Evolutionary conservation across 257 asterid genomes (phyloP).

Genomic region (Osmanthus fragrans): DNA sequence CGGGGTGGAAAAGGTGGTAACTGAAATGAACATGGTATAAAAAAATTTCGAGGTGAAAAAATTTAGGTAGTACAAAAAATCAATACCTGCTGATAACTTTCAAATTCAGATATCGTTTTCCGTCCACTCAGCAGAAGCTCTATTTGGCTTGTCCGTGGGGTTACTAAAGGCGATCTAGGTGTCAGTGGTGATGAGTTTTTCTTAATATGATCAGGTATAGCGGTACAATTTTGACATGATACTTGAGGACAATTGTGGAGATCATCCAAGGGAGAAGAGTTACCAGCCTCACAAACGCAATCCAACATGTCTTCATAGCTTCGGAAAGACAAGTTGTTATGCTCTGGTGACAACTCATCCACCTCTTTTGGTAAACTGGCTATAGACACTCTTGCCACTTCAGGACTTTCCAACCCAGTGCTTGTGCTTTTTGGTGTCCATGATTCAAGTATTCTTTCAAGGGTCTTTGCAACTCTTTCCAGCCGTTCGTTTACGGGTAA

Average conservation of each 20-base stretch:
- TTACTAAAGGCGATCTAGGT: constrained; percentile 85
- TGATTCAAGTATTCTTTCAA: constrained; percentile 83
- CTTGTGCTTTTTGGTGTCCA: constrained; percentile 65
- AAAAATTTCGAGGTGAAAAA: constrained; percentile 15
- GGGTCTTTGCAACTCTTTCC: constrained; percentile 79
- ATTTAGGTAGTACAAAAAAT: constrained; percentile 22
- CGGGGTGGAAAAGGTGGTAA: not conserved
- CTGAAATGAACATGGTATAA: constrained; percentile 10
- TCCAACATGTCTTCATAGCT: constrained; percentile 56
- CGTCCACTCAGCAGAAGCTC: constrained; percentile 73
- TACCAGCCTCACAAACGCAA: constrained; percentile 48
- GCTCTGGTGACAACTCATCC: constrained; percentile 52
- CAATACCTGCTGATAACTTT: constrained; percentile 84
- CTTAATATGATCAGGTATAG: constrained; percentile 48
- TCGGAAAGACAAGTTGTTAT: constrained; percentile 39
- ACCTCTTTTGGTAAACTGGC: constrained; percentile 44
- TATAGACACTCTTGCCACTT: constrained; percentile 41
- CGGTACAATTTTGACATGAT: constrained; percentile 40
- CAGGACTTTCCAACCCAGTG: constrained; percentile 59
- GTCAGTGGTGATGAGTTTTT: constrained; percentile 67
- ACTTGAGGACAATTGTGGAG: constrained; percentile 37
- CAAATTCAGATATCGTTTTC: constrained; percentile 68
- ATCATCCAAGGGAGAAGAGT: constrained; percentile 43
- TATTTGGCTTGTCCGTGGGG: constrained; percentile 80
- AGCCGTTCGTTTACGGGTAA: constrained; percentile 80